A percentile compares a stretch with the other conserved stretches of the same genome.
These are phyloP conservation scores for Gymnopus androsaceus DNA, from an alignment of 1,284 basidiomycete genomes.

Conservation along the genomic window DNA sequence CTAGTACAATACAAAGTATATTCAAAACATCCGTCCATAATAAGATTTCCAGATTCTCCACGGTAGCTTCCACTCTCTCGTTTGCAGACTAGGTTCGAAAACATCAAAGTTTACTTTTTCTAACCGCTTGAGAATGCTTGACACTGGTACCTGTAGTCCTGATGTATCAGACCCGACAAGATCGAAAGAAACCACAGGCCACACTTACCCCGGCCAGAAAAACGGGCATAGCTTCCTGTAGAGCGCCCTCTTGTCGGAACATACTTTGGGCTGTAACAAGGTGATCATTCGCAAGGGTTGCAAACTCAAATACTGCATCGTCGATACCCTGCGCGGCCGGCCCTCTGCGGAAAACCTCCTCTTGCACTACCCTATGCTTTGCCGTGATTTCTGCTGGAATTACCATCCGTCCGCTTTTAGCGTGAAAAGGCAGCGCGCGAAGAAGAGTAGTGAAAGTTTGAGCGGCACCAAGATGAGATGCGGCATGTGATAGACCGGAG, in stretches of 20 bases:
- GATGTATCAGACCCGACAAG: conserved; percentile 16
- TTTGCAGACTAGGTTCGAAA: conserved; percentile 71
- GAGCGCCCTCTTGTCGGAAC: conserved; percentile 66
- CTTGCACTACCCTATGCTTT: conserved; percentile 80
- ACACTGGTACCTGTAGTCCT: conserved; percentile 66
- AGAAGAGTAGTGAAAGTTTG: conserved; percentile 75
- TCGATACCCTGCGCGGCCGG: conserved; percentile 62
- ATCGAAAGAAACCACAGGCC: conserved; percentile 19
- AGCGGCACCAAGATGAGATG: conserved; percentile 75
- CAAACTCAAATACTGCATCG: conserved; percentile 87
- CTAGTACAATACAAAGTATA: not conserved
- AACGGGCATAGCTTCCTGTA: conserved; percentile 68
- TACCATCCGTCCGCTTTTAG: conserved; percentile 71
- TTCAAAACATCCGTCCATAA: conserved; percentile 40
- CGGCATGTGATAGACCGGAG: conserved; percentile 74
- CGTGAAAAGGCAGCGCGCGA: conserved; percentile 77
- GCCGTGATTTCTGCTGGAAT: conserved; percentile 86
- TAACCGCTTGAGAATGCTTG: conserved; percentile 72
- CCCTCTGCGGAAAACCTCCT: conserved; percentile 81
- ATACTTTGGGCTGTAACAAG: conserved; percentile 81
- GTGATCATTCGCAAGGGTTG: conserved; percentile 90
- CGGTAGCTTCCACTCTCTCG: conserved; percentile 83
- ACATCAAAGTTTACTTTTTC: conserved; percentile 84
- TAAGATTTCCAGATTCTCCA: conserved; percentile 83
- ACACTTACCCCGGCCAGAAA: conserved; percentile 80